Evolutionary conservation across 805 yeast species (phyloP), one percentile per base, ranked within the genome.

Genomic region (Yamadazyma olivae): DNA sequence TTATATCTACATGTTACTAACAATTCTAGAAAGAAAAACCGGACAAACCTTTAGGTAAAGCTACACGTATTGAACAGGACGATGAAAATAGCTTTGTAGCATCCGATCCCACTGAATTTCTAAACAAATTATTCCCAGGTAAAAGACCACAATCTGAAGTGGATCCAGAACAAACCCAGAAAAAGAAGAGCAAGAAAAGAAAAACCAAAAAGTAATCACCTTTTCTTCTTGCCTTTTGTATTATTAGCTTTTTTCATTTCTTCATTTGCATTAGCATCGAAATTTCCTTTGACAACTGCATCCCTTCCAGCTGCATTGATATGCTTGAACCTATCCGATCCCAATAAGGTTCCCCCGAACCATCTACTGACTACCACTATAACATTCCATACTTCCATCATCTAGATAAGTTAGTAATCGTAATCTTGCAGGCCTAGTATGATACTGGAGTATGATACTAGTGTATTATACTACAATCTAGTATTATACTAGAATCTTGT

Each of bases 281-380:
- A 77, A 0, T 78, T 79, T 3, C 87, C 95, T 35, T 67, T 73
- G 2, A 79, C 60, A 0, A 93, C 71, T 0, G 91, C 96, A 33
- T 88, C 93, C 51, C 97, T 70, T 0, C 97, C 90, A 1, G 88
- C 77, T 3, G 89, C 71, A 52, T 91, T 93, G 39, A 93, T 93
- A 57, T 93, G 98, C 50, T 85, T 89, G 66, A 93, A 93, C 44
- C 96, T 67, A 58, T 87, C 97, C 0, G 98, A 93, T 0, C 99
- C 99, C 16, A 93, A 59, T 46, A 83, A 95, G 0, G 74, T 71
- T 4, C 99, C 99, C 13, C 96, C 96, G 56, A 75, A 93, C 96
- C 97, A 91, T 41, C 99, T 64, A 22, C 84, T 77, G 2, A 91
- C 95, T 7, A 82, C 87, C 3, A 90, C 96, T 44, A 89, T 74